Conservation (phyloP, 2,329 filamentous ascomycete genomes). For the Cucurbitaria berberidis region DNA sequence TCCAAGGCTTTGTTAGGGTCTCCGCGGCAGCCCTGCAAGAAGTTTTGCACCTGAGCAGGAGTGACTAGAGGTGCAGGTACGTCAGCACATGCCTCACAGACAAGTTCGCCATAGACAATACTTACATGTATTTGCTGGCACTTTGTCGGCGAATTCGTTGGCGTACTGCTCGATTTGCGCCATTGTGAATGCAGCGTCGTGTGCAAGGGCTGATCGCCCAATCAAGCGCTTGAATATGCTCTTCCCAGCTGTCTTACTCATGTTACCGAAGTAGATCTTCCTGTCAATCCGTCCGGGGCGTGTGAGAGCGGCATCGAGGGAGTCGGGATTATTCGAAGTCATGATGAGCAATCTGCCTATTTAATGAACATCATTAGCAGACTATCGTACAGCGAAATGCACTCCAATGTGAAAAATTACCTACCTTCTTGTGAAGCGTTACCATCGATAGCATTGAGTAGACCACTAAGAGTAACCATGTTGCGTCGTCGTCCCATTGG, state of each 20-base stretch:
- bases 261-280: constrained; percentile 74
- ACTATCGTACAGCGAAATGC: background rate
- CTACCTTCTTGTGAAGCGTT: constrained; percentile 74
- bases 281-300: constrained; percentile 74
- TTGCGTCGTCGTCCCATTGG: constrained; percentile 5
- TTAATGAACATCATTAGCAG: background rate
- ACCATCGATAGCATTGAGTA: constrained; percentile 83
- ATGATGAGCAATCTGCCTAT: constrained; percentile 73
- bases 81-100: background rate
- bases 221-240: constrained; percentile 43
- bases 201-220: constrained; percentile 29
- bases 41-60: constrained; percentile 43
- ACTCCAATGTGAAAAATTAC: background rate
- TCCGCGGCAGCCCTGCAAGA: constrained; percentile 35
- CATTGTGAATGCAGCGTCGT: constrained; percentile 21
- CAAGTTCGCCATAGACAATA: constrained; percentile 4
- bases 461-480: constrained; percentile 64
- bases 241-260: constrained; percentile 24
- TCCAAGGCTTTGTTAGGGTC: constrained; percentile 27
- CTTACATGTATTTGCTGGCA: constrained; percentile 26
- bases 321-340: constrained; percentile 79
- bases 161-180: constrained; percentile 32
- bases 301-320: constrained; percentile 74
- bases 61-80: constrained; percentile 19
- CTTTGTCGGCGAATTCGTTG: constrained; percentile 28